Percentiles rank a stretch among this genome's conserved stretches.
Evolutionary conservation across 2,329 filamentous ascomycete species (phyloP).

Genomic region (Leptographium galeiforme): DNA sequence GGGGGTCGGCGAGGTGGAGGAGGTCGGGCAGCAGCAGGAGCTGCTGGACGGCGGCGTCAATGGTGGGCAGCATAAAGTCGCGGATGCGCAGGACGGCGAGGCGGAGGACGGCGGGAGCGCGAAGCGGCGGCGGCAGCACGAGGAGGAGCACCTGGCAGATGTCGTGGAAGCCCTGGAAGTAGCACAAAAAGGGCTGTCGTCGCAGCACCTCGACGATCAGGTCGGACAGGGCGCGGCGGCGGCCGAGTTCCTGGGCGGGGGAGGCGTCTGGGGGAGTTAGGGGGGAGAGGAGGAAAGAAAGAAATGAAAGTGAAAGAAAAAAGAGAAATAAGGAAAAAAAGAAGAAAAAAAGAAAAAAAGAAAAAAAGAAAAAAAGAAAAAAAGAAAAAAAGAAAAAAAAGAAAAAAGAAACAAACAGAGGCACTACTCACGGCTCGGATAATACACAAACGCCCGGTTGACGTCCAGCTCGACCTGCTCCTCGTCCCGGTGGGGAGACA

Average conservation of each 20-base stretch:
- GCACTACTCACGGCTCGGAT: slow-evolving; percentile 64
- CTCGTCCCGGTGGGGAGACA: slow-evolving; percentile 74
- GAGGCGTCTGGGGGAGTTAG: slow-evolving; percentile 41
- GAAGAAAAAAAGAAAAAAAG: not conserved
- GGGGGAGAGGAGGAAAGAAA: not conserved
- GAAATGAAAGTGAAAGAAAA: no score
- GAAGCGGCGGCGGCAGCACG: slow-evolving; percentile 54
- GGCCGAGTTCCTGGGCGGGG: slow-evolving; percentile 51
- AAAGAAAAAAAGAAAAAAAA: not conserved
- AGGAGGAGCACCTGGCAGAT: slow-evolving; percentile 92
- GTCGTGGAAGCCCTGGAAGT: slow-evolving; percentile 98
- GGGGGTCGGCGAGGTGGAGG: slow-evolving; percentile 56
- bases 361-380: not conserved
- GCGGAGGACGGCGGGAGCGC: slow-evolving; percentile 55
- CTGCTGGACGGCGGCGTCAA: slow-evolving; percentile 69
- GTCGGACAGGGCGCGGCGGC: slow-evolving; percentile 64
- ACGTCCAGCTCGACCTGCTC: slow-evolving; percentile 87
- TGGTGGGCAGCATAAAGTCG: slow-evolving; percentile 91
- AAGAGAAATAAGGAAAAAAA: not conserved
- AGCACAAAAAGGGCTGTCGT: slow-evolving; percentile 69
- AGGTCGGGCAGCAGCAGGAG: slow-evolving; percentile 80
- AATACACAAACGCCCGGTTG: slow-evolving; percentile 93
- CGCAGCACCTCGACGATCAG: slow-evolving; percentile 75
- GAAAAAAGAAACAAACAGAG: no score
- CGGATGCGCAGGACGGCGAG: slow-evolving; percentile 82